These are phyloP conservation scores for Fusarium lyarnte DNA, from an alignment of 2,329 filamentous ascomycete genomes.

Conservation along the genomic window DNA sequence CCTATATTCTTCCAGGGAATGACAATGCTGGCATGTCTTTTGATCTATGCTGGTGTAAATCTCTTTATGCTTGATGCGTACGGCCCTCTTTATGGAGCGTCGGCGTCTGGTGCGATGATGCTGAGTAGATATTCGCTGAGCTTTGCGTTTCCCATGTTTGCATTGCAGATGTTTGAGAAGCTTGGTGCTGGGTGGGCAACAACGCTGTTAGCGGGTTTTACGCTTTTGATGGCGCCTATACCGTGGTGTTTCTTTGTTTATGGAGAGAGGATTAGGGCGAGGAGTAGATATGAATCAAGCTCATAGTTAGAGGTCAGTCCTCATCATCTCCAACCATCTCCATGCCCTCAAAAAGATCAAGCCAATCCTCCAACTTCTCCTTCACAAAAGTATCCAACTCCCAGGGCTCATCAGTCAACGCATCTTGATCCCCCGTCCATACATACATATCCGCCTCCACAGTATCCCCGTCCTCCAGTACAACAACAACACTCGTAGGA, in stretches of 20 bases:
- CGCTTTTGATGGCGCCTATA: slow-evolving; percentile 23
- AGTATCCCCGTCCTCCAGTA: slow-evolving; percentile 12
- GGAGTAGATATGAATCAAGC: slow-evolving; percentile 27
- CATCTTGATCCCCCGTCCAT: slow-evolving; percentile 37
- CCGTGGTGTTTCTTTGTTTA: slow-evolving; percentile 27
- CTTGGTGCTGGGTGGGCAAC: slow-evolving; percentile 23
- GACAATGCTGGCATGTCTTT: slow-evolving; percentile 8
- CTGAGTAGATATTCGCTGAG: slow-evolving; percentile 20
- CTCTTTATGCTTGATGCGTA: slow-evolving; percentile 29
- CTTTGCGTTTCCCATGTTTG: slow-evolving; percentile 24
- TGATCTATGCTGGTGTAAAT: slow-evolving; percentile 20
- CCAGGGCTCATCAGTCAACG: slow-evolving; percentile 37
- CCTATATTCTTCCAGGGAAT: slow-evolving; percentile 19
- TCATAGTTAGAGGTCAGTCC: background rate
- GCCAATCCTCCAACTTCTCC: background rate
- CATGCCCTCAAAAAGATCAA: background rate
- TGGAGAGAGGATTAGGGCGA: background rate
- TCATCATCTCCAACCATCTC: background rate
- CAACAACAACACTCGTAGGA: slow-evolving; percentile 5
- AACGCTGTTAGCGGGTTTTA: background rate
- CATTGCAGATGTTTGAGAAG: slow-evolving; percentile 22
- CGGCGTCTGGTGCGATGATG: slow-evolving; percentile 26
- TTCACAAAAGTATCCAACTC: slow-evolving; percentile 17
- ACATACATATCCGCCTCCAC: slow-evolving; percentile 47
- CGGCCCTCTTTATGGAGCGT: slow-evolving; percentile 17